A percentile compares a stretch with the other conserved stretches of the same genome.
Evolutionary conservation across 2,329 filamentous ascomycete species (phyloP).

Genomic region (Arachnopeziza araneosa): DNA sequence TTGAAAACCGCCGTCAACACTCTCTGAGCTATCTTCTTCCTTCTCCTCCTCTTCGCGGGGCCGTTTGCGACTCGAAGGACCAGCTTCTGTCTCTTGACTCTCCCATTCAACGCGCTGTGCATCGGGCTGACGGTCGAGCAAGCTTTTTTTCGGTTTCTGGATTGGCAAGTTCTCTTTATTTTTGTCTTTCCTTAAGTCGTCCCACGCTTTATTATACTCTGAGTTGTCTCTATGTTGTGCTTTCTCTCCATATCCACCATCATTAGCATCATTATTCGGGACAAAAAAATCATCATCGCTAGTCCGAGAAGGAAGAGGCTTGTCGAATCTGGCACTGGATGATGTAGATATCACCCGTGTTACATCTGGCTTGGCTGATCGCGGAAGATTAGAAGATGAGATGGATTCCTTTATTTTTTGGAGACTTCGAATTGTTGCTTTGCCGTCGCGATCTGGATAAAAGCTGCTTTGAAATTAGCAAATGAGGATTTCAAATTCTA

Average conservation of each 20-base stretch:
- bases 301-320: background rate
- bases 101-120: slow-evolving; percentile 17
- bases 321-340: background rate
- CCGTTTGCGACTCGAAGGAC: slow-evolving; percentile 3
- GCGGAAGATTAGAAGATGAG: background rate
- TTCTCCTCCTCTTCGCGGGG: background rate
- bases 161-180: slow-evolving; percentile 27
- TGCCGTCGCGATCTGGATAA: background rate
- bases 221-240: slow-evolving; percentile 3
- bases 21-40: slow-evolving; percentile 7
- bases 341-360: background rate
- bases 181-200: slow-evolving; percentile 15
- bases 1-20: slow-evolving; percentile 23
- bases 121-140: slow-evolving; percentile 18
- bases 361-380: background rate
- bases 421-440: background rate
- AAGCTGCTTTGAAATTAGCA: background rate
- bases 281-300: background rate
- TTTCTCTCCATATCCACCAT: slow-evolving; percentile 4
- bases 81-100: slow-evolving; percentile 9
- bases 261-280: background rate
- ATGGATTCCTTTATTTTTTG: background rate
- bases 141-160: slow-evolving; percentile 8
- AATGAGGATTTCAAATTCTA: background rate
- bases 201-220: slow-evolving; percentile 7